Conservation (phyloP, 2,329 filamentous ascomycete species). For the Colletotrichum melonis region DNA sequence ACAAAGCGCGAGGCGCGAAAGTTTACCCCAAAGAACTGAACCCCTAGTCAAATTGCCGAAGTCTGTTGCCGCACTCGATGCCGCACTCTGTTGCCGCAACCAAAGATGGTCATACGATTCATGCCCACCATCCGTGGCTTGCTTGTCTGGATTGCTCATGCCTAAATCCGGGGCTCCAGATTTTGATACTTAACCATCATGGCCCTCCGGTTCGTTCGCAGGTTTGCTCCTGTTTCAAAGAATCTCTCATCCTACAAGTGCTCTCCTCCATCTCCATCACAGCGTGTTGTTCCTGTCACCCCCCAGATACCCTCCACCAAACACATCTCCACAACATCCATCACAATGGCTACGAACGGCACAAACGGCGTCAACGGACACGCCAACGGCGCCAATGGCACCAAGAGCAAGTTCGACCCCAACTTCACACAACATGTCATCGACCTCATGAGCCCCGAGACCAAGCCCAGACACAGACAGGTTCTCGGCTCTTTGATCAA, state of each 20-base stretch:
- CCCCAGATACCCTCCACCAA: not conserved
- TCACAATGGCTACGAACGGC: conserved; percentile 30
- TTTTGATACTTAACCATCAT: conserved; percentile 4
- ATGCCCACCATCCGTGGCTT: conserved; percentile 3
- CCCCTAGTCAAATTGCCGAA: conserved; percentile 15
- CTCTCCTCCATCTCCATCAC: not conserved
- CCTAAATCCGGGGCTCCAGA: conserved; percentile 1
- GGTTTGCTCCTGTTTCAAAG: not conserved
- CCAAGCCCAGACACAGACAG: conserved; percentile 28
- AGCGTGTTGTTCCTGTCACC: not conserved
- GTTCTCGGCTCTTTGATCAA: conserved; percentile 34
- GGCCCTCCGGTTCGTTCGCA: not conserved
- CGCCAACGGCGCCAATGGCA: conserved; percentile 13
- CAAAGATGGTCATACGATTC: conserved; percentile 15
- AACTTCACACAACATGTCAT: conserved; percentile 37
- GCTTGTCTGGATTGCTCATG: not conserved
- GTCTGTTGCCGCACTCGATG: conserved; percentile 13
- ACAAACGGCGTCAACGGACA: conserved; percentile 29
- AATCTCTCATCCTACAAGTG: not conserved
- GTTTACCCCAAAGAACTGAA: not conserved
- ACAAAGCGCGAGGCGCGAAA: not conserved
- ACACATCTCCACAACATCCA: not conserved
- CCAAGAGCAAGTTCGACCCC: conserved; percentile 34
- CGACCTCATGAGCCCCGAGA: conserved; percentile 37
- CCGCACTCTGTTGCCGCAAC: conserved; percentile 19